A percentile compares a stretch with the other conserved stretches of the same genome.
phyloP scores from a whole-genome alignment of 768 basidiomycete genomes.

The Rhodotorula diobovata region DNA sequence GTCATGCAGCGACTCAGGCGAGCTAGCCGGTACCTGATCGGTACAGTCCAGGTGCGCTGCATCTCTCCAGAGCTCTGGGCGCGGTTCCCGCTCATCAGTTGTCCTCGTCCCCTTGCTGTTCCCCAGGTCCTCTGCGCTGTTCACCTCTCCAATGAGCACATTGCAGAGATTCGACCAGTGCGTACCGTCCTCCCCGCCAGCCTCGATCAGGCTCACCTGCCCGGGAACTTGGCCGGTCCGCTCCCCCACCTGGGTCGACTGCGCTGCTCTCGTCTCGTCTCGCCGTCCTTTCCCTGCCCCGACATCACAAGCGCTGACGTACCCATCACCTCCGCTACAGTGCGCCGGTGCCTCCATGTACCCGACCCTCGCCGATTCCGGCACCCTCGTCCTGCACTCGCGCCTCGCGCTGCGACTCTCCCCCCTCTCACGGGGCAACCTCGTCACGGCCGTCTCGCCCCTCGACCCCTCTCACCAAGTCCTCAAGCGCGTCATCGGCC shows the following conservation, averaged over 20 bases:
- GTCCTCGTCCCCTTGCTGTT: not conserved
- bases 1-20: not conserved
- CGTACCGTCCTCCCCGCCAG: not conserved
- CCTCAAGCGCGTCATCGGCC: conserved; percentile 75
- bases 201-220: no score
- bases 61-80: not conserved
- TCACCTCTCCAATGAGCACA: conserved; percentile 36
- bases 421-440: conserved; percentile 27
- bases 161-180: conserved; percentile 36
- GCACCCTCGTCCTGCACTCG: conserved; percentile 35
- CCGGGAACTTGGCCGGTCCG: no score
- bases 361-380: conserved; percentile 28
- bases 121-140: conserved; percentile 28
- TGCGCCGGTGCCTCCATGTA: conserved; percentile 39
- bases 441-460: conserved; percentile 36
- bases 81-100: not conserved
- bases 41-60: conserved; percentile 12
- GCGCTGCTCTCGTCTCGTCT: no score
- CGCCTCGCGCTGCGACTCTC: conserved; percentile 19
- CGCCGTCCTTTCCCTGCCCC: no score
- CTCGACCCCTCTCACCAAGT: conserved; percentile 29
- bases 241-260: no score
- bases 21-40: not conserved
- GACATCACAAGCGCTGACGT: not conserved
- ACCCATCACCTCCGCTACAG: not conserved